A percentile compares a stretch with the other conserved stretches of the same genome.
Conservation (phyloP, 202 grass and related monocot species). For the Schoenoplectus triqueter region DNA sequence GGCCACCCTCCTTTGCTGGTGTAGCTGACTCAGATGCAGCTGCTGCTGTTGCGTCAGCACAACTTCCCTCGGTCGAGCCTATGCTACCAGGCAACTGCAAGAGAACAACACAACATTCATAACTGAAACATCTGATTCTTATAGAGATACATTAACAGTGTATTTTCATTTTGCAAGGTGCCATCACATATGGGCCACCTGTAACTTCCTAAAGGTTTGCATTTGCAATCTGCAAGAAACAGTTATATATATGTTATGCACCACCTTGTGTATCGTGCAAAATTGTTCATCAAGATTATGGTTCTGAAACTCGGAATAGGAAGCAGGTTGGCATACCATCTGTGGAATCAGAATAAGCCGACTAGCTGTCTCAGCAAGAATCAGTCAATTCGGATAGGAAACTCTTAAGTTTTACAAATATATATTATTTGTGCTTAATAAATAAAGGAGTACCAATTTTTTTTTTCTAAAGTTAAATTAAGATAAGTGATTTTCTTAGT, state of each 20-base stretch:
- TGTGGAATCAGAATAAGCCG: not conserved
- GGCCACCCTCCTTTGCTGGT: constrained; percentile 53
- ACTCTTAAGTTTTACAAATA: not conserved
- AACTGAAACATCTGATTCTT: not conserved
- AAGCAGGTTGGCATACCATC: not conserved
- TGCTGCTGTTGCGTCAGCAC: not conserved
- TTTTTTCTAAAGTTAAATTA: not conserved
- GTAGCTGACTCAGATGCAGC: not conserved
- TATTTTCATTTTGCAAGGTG: not conserved
- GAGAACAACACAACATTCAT: not conserved
- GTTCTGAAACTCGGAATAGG: not conserved
- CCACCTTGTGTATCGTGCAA: no score
- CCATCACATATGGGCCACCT: not conserved
- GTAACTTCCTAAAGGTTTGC: no score
- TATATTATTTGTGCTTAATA: not conserved
- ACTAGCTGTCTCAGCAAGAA: not conserved
- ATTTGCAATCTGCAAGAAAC: no score
- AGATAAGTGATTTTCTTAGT: not conserved
- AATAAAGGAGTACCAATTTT: not conserved
- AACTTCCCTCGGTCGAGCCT: constrained; percentile 15
- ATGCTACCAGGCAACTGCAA: not conserved
- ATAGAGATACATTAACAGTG: not conserved
- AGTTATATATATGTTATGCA: no score
- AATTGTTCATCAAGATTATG: not conserved
- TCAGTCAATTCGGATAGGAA: not conserved